Conservation (phyloP, 106 monocot species). For the Agapanthus africanus region DNA sequence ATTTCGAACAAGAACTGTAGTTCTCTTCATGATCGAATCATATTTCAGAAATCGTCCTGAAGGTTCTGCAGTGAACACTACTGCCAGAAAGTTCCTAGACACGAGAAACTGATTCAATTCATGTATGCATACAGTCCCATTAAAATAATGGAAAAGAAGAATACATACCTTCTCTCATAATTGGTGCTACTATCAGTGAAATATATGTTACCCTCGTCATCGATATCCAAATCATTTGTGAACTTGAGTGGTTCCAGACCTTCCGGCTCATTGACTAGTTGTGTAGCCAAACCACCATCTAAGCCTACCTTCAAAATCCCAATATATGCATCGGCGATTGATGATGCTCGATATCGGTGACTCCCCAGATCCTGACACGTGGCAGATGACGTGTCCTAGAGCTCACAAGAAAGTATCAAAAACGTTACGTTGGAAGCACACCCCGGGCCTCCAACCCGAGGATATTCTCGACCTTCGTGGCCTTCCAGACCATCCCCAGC, state of each 20-base stretch:
- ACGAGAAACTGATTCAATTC: no score
- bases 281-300: conserved; percentile 49
- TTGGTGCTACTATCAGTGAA: conserved; percentile 70
- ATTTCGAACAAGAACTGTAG: conserved; percentile 31
- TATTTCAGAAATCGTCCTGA: conserved; percentile 60
- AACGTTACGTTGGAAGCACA: no score
- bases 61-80: conserved; percentile 37
- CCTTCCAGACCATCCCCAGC: no score
- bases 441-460: no score
- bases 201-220: conserved; percentile 54
- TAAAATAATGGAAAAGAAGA: no score
- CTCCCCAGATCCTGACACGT: no score
- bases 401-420: no score
- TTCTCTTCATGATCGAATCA: conserved; percentile 31
- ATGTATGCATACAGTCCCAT: no score
- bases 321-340: conserved; percentile 75
- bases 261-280: conserved; percentile 40
- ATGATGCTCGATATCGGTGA: no score
- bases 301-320: conserved; percentile 58
- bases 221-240: conserved; percentile 62
- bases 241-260: conserved; percentile 42
- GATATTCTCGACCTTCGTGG: no score
- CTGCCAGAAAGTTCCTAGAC: conserved; percentile 59
- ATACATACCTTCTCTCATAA: conserved; percentile 52
- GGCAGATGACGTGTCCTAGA: no score